Conservation (phyloP, 768 basidiomycete genomes). For the Hirschioporus abietinus region DNA sequence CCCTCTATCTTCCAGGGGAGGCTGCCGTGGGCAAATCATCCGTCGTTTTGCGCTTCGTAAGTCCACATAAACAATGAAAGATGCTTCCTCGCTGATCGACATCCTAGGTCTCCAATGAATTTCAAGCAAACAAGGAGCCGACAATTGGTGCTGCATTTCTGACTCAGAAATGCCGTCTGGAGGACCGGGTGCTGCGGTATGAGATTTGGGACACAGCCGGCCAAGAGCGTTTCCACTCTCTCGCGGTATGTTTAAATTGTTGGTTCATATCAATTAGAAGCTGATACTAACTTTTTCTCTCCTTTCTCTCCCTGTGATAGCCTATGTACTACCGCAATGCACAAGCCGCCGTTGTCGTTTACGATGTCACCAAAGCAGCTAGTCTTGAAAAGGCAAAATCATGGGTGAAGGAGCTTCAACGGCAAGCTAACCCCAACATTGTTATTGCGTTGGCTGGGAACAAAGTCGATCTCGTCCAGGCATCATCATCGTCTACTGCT, state of each 20-base stretch:
- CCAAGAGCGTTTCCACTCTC: conserved; percentile 95
- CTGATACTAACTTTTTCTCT: conserved; percentile 13
- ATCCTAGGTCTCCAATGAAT: conserved; percentile 86
- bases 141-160: conserved; percentile 97
- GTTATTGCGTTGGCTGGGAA: conserved; percentile 98
- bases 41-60: conserved; percentile 93
- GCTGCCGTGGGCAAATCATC: conserved; percentile 99
- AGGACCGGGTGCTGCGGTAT: conserved; percentile 89
- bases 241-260: conserved; percentile 58
- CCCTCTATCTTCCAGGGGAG: conserved; percentile 57
- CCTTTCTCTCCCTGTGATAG: conserved; percentile 29
- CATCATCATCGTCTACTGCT: conserved; percentile 47
- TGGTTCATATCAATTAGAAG: conserved; percentile 12
- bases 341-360: conserved; percentile 96
- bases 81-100: conserved; percentile 1
- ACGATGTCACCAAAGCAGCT: conserved; percentile 93
- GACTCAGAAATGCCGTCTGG: conserved; percentile 91
- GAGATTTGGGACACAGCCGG: conserved; percentile 98
- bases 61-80: conserved; percentile 24
- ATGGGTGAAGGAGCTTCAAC: conserved; percentile 98
- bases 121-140: conserved; percentile 97
- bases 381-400: conserved; percentile 98
- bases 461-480: conserved; percentile 87
- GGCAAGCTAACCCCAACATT: conserved; percentile 98
- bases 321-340: conserved; percentile 99